These are phyloP conservation scores for Amylocystis lapponica DNA, from an alignment of 768 basidiomycete genomes.

Conservation along the genomic window DNA sequence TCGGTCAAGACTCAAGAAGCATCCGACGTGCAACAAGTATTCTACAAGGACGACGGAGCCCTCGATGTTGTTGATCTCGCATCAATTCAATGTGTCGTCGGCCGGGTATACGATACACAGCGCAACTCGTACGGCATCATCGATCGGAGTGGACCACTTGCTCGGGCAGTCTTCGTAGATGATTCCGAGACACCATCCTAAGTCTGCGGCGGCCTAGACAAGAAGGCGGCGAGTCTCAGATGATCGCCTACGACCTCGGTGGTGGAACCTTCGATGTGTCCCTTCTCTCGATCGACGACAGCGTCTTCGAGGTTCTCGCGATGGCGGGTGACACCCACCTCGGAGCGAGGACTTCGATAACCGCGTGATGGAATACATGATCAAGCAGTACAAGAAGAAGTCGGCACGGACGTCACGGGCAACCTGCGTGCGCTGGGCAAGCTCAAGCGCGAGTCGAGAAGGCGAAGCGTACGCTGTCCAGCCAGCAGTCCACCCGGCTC, in stretches of 20 bases:
- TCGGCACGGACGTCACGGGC: slow-evolving; percentile 50
- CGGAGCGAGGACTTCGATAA: slow-evolving; percentile 48
- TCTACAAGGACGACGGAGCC: too few species aligned
- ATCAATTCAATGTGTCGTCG: too few species aligned
- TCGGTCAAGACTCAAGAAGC: too few species aligned
- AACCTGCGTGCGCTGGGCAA: slow-evolving; percentile 61
- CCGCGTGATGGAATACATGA: slow-evolving; percentile 61
- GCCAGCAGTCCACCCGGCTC: slow-evolving; percentile 80
- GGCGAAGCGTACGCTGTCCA: slow-evolving; percentile 66
- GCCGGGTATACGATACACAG: too few species aligned
- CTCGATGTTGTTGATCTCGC: too few species aligned
- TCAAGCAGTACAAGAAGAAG: slow-evolving; percentile 64
- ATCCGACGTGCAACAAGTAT: too few species aligned
- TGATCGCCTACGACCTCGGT: slow-evolving; percentile 52
- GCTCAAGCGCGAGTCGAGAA: too few species aligned
- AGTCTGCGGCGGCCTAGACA: slow-evolving; percentile 96
- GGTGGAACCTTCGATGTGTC: slow-evolving; percentile 58
- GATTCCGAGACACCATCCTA: too few species aligned
- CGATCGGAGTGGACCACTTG: too few species aligned
- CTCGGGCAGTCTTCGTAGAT: too few species aligned
- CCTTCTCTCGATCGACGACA: slow-evolving; percentile 50
- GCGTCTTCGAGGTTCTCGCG: slow-evolving; percentile 49
- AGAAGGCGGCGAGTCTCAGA: slow-evolving; percentile 57
- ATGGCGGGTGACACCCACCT: slow-evolving; percentile 59
- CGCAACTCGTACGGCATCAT: too few species aligned